Percentiles rank a stretch among this genome's conserved stretches.
phyloP scores from a whole-genome alignment of 805 yeast genomes.

The Scheffersomyces spartinae region DNA sequence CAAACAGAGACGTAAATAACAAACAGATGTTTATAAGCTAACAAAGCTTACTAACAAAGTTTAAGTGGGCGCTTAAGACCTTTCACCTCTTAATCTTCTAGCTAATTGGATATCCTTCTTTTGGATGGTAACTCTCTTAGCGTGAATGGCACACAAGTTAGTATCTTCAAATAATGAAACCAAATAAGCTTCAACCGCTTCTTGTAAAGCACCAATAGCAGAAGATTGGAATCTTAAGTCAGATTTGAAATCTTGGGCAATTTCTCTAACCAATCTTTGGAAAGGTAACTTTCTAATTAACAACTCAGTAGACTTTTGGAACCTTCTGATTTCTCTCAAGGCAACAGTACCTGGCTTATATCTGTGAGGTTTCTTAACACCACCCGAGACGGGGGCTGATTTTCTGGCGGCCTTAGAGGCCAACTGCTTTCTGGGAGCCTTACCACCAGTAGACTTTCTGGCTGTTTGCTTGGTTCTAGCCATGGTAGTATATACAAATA shows the following conservation, averaged over 20 bases:
- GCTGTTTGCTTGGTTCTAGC: constrained; percentile 39
- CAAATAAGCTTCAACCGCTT: constrained; percentile 36
- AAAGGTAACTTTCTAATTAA: constrained; percentile 37
- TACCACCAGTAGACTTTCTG: constrained; percentile 38
- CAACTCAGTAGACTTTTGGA: constrained; percentile 35
- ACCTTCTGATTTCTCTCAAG: constrained; percentile 38
- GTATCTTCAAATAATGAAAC: constrained; percentile 36
- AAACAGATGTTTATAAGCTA: neutral
- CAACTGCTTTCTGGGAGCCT: constrained; percentile 38
- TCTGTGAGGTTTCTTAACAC: constrained; percentile 39
- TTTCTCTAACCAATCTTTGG: constrained; percentile 38
- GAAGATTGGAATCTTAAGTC: constrained; percentile 37
- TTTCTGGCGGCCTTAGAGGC: constrained; percentile 39
- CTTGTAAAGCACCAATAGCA: constrained; percentile 37
- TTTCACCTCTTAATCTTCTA: constrained; percentile 39
- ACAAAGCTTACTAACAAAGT: neutral
- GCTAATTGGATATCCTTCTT: constrained; percentile 39
- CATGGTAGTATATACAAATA: too few species aligned
- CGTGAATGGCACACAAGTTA: constrained; percentile 38
- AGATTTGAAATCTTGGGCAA: constrained; percentile 36
- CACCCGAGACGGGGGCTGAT: constrained; percentile 36
- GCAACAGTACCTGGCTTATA: constrained; percentile 40
- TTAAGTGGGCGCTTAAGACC: constrained; percentile 26
- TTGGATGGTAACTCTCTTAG: constrained; percentile 37
- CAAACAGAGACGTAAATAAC: neutral